These are phyloP conservation scores for Rutstroemia sp. DNA, from an alignment of 2,329 filamentous ascomycete species.

Conservation along the genomic window DNA sequence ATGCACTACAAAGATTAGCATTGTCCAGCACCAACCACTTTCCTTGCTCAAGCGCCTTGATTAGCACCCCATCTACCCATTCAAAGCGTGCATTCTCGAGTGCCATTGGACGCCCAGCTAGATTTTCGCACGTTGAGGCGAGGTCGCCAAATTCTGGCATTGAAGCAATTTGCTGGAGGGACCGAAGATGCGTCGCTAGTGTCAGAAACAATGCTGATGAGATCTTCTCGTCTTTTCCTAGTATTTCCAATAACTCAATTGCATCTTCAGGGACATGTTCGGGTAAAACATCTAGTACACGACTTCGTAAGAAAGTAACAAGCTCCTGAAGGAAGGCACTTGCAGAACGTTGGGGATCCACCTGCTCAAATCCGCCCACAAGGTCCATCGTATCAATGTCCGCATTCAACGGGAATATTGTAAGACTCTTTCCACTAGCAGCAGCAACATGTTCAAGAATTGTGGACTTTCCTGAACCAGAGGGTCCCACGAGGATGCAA, in stretches of 20 bases:
- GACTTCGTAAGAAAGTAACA: conserved; percentile 43
- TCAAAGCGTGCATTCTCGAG: conserved; percentile 78
- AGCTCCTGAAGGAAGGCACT: conserved; percentile 52
- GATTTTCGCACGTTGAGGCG: conserved; percentile 23
- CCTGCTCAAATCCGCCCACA: conserved; percentile 93
- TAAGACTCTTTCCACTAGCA: conserved; percentile 64
- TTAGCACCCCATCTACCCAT: conserved; percentile 90
- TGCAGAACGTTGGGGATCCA: conserved; percentile 69
- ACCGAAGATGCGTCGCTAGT: conserved; percentile 29
- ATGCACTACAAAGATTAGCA: conserved; percentile 92
- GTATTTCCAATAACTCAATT: conserved; percentile 42
- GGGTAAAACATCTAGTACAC: conserved; percentile 42
- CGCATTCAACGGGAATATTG: conserved; percentile 83
- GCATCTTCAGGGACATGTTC: conserved; percentile 38
- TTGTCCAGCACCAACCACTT: conserved; percentile 95
- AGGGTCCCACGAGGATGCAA: conserved; percentile 77
- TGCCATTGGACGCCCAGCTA: conserved; percentile 45
- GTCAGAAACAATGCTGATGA: conserved; percentile 20
- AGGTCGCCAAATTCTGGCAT: conserved; percentile 28
- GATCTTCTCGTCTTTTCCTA: conserved; percentile 30
- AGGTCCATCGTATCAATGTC: conserved; percentile 97
- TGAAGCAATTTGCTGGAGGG: conserved; percentile 33
- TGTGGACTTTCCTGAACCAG: conserved; percentile 80
- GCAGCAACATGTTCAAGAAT: conserved; percentile 77
- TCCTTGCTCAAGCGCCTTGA: conserved; percentile 77